Evolutionary conservation across 2,329 filamentous ascomycete genomes (phyloP).

Genomic region (Apiospora arundinis): DNA sequence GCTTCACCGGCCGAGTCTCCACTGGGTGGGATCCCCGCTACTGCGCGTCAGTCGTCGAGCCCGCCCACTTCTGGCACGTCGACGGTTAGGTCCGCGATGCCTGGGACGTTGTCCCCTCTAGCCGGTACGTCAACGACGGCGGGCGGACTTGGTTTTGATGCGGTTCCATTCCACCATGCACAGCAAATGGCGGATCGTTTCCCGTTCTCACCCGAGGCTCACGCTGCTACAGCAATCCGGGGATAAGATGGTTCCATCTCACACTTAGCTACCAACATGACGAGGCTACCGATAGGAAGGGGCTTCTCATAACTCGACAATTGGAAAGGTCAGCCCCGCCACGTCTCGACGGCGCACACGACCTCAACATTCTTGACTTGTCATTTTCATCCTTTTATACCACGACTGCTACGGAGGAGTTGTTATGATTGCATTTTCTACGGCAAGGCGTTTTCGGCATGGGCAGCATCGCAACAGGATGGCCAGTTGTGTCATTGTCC

Average conservation of each 20-base stretch:
- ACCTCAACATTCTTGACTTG: background rate
- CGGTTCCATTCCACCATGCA: constrained; percentile 36
- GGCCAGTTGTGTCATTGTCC: constrained; percentile 7
- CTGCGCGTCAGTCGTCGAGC: constrained; percentile 39
- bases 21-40: constrained; percentile 32
- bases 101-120: constrained; percentile 51
- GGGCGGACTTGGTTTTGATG: constrained; percentile 30
- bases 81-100: constrained; percentile 49
- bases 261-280: background rate
- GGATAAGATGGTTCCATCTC: constrained; percentile 34
- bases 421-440: constrained; percentile 16
- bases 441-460: constrained; percentile 18
- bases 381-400: constrained; percentile 12
- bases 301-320: background rate
- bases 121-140: constrained; percentile 45
- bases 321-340: background rate
- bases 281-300: constrained; percentile 8
- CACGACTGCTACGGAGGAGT: constrained; percentile 2
- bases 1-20: constrained; percentile 44
- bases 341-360: background rate
- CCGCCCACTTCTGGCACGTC: constrained; percentile 42
- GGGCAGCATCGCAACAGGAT: constrained; percentile 17
- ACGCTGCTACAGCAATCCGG: constrained; percentile 57
- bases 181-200: constrained; percentile 55
- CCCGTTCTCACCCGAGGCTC: constrained; percentile 55